A percentile compares a stretch with the other conserved stretches of the same genome.
Conservation (phyloP, 108 stramenopile genomes). For the Pseudonitzschia multistriata region DNA sequence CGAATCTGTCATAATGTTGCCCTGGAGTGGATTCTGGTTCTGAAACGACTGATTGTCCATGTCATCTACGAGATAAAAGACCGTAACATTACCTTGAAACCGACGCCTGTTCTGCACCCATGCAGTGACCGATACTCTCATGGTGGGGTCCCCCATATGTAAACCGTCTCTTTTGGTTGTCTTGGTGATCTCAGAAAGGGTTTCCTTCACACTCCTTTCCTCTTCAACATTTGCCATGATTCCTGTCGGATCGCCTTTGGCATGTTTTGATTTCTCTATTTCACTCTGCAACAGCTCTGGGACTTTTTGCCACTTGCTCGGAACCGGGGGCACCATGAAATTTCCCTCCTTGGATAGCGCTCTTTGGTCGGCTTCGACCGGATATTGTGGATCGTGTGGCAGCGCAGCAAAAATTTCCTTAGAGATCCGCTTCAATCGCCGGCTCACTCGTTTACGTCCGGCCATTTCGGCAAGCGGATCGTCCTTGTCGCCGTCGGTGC, state of each 20-base stretch:
- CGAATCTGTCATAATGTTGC: conserved; percentile 13
- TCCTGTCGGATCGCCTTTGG: neutral
- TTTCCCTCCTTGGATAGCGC: conserved; percentile 3
- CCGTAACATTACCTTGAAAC: conserved; percentile 51
- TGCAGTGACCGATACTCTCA: conserved; percentile 34
- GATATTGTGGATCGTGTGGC: conserved; percentile 21
- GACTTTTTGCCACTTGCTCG: conserved; percentile 15
- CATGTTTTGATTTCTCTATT: neutral
- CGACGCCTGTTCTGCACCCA: conserved; percentile 75
- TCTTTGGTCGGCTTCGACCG: conserved; percentile 9
- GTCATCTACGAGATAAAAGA: conserved; percentile 50
- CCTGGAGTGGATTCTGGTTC: neutral
- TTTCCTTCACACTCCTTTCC: neutral
- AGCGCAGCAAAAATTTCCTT: conserved; percentile 21
- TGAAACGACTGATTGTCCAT: conserved; percentile 10
- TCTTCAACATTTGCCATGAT: neutral
- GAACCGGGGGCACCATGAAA: conserved; percentile 7
- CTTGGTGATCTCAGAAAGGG: neutral
- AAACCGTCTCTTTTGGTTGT: neutral
- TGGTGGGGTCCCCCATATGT: neutral
- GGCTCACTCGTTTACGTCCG: neutral
- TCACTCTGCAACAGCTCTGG: neutral
- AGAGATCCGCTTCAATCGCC: neutral
- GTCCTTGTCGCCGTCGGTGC: neutral
- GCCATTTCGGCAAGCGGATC: neutral